These are phyloP conservation scores for Warburgia ugandensis DNA, from an alignment of 164 flowering plant species.

Conservation along the genomic window DNA sequence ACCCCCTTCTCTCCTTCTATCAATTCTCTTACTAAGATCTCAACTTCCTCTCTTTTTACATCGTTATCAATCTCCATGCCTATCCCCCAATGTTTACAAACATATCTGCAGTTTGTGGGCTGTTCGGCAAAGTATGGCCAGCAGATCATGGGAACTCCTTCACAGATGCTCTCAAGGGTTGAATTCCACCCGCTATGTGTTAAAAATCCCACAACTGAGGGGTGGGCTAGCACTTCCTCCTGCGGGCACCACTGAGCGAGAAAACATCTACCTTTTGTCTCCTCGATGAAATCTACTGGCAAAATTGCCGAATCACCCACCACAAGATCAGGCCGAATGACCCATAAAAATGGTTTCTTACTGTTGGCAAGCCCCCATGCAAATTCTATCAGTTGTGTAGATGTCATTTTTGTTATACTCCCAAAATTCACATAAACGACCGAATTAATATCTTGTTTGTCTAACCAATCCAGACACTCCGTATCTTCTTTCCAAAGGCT, in stretches of 20 bases:
- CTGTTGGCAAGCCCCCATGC: slow-evolving; percentile 44
- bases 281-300: slow-evolving; percentile 7
- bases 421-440: slow-evolving; percentile 38
- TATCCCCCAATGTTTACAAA: slow-evolving; percentile 19
- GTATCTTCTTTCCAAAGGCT: slow-evolving; percentile 32
- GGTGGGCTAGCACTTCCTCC: slow-evolving; percentile 29
- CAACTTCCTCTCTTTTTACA: slow-evolving; percentile 21
- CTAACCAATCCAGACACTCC: slow-evolving; percentile 30
- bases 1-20: slow-evolving; percentile 28
- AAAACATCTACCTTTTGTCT: slow-evolving; percentile 6
- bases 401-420: slow-evolving; percentile 26
- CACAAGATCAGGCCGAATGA: slow-evolving; percentile 43
- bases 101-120: slow-evolving; percentile 15
- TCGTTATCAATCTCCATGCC: slow-evolving; percentile 20
- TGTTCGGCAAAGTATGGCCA: slow-evolving; percentile 32
- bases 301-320: slow-evolving; percentile 21
- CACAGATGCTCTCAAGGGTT: slow-evolving; percentile 15
- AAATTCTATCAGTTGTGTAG: slow-evolving; percentile 24
- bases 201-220: slow-evolving; percentile 27
- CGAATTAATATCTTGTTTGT: slow-evolving; percentile 14
- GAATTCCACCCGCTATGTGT: slow-evolving; percentile 41
- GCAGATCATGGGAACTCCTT: slow-evolving; percentile 26
- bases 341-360: slow-evolving; percentile 36
- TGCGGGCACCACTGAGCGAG: slow-evolving; percentile 30
- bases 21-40: slow-evolving; percentile 17